These are phyloP conservation scores for Cubamyces lactineus DNA, from an alignment of 768 basidiomycete species.

Conservation along the genomic window DNA sequence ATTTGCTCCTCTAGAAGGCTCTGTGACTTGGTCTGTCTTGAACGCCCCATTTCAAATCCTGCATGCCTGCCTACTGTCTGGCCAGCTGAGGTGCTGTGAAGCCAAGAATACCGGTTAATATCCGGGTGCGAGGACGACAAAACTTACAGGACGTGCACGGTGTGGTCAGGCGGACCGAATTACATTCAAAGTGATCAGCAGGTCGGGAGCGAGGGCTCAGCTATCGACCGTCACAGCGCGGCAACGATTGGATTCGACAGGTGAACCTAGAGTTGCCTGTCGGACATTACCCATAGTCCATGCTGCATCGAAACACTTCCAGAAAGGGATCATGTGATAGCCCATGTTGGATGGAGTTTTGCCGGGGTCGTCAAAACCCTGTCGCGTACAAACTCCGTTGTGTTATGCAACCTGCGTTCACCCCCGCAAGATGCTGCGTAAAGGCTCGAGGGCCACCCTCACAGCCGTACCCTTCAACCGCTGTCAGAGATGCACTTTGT, in stretches of 20 bases:
- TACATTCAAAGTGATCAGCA: background rate
- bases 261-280: background rate
- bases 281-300: background rate
- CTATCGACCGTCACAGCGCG: background rate
- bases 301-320: background rate
- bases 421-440: no score
- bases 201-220: background rate
- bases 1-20: no score
- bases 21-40: no score
- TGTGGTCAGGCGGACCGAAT: conserved; percentile 11
- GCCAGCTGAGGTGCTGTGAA: background rate
- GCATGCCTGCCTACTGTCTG: no score
- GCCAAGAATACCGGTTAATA: conserved; percentile 3
- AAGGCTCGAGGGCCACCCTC: no score
- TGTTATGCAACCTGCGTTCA: no score
- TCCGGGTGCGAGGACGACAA: background rate
- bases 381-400: background rate
- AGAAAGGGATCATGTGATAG: conserved; percentile 2
- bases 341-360: background rate
- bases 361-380: background rate
- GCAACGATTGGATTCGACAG: background rate
- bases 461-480: no score
- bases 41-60: no score
- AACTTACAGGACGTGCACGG: background rate
- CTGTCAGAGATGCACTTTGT: no score